Evolutionary conservation across 768 basidiomycete genomes (phyloP), one percentile per base, ranked within the genome.

Genomic region (Pisolithus microcarpus): DNA sequence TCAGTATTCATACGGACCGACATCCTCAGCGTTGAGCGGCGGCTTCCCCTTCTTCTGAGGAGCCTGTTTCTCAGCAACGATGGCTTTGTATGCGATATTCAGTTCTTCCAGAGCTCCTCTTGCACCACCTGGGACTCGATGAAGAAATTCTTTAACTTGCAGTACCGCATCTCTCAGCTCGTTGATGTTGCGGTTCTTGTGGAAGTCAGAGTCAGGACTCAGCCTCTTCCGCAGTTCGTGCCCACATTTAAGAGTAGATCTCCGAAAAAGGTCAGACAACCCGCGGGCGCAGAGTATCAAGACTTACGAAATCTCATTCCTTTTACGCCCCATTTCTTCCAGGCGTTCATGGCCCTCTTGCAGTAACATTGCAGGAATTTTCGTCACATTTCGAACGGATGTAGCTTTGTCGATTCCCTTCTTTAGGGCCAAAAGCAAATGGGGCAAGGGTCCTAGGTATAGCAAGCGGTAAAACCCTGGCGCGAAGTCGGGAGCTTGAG

Each of bases 371-470:
- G 63, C 59, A 40, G 39, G 39, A 7, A 40, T 18, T 48, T 70
- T 76, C 2, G 61, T 57, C 19, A 58, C 56, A 6, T 18, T 51
- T 61, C 75, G 76, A 46, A 60, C 53, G 16, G 58, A 45, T 37
- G 59, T 38, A 7, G 67, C 54, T n/a, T 61, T 24, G 1, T 56
- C 36, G 10, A 67, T 58, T 19, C 62, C 57, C n/a, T 59, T 48
- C 43, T 77, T 71, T 24, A 78, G 64, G 53, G 70, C 75, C 2
- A 72, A 53, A 3, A 76, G 59, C 26, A 77, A 55, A 45, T 67
- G 71, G 1, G 75, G 73, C 7, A 78, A 61, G 16, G 63, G 62
- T 45, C 64, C 63, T 5, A 64, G 58, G 56, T 72, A 76, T 11
- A 73, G 59, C 0, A 59, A 49, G 13, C 65, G 66, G 52, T 79